Percentiles rank a stretch among this genome's conserved stretches.
phyloP scores from a whole-genome alignment of 1,139 yeast species.

The Pneumocystis canis region DNA sequence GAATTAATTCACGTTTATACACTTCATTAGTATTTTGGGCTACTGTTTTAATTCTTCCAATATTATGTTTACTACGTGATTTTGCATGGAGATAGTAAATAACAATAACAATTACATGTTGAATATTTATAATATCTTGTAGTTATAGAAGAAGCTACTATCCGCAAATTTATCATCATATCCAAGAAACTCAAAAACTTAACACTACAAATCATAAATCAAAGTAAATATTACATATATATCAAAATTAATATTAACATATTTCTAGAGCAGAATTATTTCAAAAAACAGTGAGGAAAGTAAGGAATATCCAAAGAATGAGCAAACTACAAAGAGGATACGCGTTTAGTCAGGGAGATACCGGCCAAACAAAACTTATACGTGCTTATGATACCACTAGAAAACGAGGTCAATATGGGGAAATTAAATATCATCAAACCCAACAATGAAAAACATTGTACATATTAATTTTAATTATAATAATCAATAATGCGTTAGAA shows the following conservation, averaged over 20 bases:
- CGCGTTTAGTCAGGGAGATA: constrained; percentile 94
- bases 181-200: constrained; percentile 91
- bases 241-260: background rate
- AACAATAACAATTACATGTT: constrained; percentile 6
- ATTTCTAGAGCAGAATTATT: constrained; percentile 67
- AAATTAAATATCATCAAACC: constrained; percentile 19
- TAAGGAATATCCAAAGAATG: constrained; percentile 95
- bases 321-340: constrained; percentile 87
- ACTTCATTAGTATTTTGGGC: constrained; percentile 79
- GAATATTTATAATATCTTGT: background rate
- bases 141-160: constrained; percentile 67
- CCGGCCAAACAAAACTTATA: constrained; percentile 80
- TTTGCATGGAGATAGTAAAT: constrained; percentile 67
- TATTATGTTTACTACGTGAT: constrained; percentile 70
- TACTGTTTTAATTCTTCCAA: constrained; percentile 56
- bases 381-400: constrained; percentile 89
- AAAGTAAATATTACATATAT: constrained; percentile 3
- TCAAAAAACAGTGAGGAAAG: constrained; percentile 92
- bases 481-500: background rate
- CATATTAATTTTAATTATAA: background rate
- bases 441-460: background rate
- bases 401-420: constrained; percentile 40
- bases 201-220: constrained; percentile 91
- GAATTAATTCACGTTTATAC: constrained; percentile 62
- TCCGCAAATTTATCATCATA: constrained; percentile 87